Percentiles rank a stretch among this genome's conserved stretches.
These are phyloP conservation scores for Mycena capillaripes DNA, from an alignment of 768 basidiomycete species.

Conservation along the genomic window DNA sequence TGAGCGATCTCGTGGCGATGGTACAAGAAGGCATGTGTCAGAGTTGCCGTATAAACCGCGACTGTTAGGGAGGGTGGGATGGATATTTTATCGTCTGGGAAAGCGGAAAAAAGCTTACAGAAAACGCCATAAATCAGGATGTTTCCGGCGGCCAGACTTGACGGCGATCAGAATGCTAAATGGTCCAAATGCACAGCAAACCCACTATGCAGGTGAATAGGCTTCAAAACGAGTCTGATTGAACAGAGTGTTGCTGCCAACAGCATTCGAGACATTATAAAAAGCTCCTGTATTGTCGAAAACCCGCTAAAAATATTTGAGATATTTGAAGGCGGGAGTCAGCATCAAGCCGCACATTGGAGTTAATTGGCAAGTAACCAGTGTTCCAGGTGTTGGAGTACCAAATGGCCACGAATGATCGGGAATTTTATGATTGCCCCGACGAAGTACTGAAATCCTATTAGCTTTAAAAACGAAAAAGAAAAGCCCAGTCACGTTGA, in stretches of 20 bases:
- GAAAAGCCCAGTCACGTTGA: conserved; percentile 11
- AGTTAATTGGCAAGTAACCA: conserved; percentile 55
- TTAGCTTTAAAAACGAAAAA: not conserved
- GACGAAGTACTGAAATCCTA: not conserved
- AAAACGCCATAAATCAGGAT: conserved; percentile 49
- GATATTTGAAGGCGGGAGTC: no score
- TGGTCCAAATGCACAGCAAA: not conserved
- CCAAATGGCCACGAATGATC: conserved; percentile 27
- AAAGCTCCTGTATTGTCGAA: conserved; percentile 57
- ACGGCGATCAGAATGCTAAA: not conserved
- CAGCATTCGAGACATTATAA: conserved; percentile 57
- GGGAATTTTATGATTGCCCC: conserved; percentile 8
- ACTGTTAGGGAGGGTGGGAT: not conserved
- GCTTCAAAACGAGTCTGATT: conserved; percentile 50
- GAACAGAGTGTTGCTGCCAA: conserved; percentile 49
- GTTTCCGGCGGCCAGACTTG: conserved; percentile 34
- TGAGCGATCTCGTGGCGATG: conserved; percentile 57
- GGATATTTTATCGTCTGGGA: not conserved
- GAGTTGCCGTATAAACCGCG: conserved; percentile 47
- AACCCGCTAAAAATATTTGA: conserved; percentile 37
- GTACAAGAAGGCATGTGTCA: conserved; percentile 56
- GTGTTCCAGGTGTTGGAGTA: conserved; percentile 52
- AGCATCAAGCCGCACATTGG: conserved; percentile 39
- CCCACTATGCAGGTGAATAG: conserved; percentile 54
- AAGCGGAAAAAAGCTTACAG: conserved; percentile 6